A percentile compares a stretch with the other conserved stretches of the same genome.
These are phyloP conservation scores for Cylindrodendrum hubeiense DNA, from an alignment of 2,329 filamentous ascomycete genomes.

Conservation along the genomic window DNA sequence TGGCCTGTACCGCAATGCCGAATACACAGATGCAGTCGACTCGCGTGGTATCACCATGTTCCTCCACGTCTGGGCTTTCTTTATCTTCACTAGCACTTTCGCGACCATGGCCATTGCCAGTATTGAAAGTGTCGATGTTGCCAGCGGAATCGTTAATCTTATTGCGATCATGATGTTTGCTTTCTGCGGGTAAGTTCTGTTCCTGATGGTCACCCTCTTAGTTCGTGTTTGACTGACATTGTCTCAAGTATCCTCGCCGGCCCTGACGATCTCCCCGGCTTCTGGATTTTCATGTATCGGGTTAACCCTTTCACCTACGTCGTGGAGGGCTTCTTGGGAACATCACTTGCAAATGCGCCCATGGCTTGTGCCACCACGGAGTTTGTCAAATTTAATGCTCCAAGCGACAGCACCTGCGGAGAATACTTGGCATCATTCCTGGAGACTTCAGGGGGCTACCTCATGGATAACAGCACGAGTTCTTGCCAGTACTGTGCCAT, in stretches of 20 bases:
- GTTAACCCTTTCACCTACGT: slow-evolving; percentile 82
- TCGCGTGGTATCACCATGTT: slow-evolving; percentile 71
- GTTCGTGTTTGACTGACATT: slow-evolving; percentile 3
- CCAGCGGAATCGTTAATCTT: slow-evolving; percentile 73
- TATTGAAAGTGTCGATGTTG: slow-evolving; percentile 72
- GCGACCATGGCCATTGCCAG: slow-evolving; percentile 74
- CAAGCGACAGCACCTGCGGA: slow-evolving; percentile 64
- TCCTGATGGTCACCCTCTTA: fast-evolving
- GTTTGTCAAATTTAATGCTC: slow-evolving; percentile 71
- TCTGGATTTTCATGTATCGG: slow-evolving; percentile 85
- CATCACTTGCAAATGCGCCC: slow-evolving; percentile 70
- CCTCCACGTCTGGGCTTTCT: slow-evolving; percentile 72
- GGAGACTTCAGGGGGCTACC: slow-evolving; percentile 57
- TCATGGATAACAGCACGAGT: slow-evolving; percentile 50
- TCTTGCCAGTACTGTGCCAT: slow-evolving; percentile 63
- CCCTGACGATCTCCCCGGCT: slow-evolving; percentile 72
- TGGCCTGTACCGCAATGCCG: slow-evolving; percentile 70
- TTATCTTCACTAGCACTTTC: slow-evolving; percentile 76
- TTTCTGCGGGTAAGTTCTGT: slow-evolving; percentile 71
- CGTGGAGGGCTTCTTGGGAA: slow-evolving; percentile 73
- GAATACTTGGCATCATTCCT: slow-evolving; percentile 67
- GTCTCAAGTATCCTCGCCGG: slow-evolving; percentile 68
- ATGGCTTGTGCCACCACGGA: slow-evolving; percentile 76
- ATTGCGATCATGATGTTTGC: slow-evolving; percentile 73
- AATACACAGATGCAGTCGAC: slow-evolving; percentile 58